These are phyloP conservation scores for Chondrus crispus DNA, from an alignment of 23 red algal species.

Conservation along the genomic window DNA sequence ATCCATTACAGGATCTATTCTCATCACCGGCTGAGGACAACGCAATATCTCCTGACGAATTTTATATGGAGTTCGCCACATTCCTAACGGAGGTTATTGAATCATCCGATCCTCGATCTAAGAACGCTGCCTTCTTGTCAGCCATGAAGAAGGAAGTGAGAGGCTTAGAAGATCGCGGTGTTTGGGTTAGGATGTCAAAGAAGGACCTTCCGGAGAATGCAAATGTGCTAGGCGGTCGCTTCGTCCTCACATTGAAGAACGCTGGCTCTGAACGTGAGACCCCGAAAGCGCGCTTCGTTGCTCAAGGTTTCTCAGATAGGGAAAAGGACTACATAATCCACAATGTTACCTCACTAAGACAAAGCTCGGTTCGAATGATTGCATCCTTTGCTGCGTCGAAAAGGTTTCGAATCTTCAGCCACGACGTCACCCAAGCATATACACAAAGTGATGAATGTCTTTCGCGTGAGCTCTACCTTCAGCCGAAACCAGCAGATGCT, in stretches of 20 bases:
- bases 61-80: no score
- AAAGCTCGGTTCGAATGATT: not conserved
- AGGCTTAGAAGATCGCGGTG: not conserved
- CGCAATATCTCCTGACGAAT: no score
- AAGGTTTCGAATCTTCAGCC: not conserved
- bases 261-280: not conserved
- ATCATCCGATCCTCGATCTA: not conserved
- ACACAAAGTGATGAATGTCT: not conserved
- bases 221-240: not conserved
- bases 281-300: not conserved
- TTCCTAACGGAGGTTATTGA: not conserved
- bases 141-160: not conserved
- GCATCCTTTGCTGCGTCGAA: not conserved
- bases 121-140: not conserved
- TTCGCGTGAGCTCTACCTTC: not conserved
- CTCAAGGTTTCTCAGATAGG: not conserved
- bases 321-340: not conserved
- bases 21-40: no score
- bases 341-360: not conserved
- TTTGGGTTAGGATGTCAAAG: not conserved
- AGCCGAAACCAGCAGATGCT: not conserved
- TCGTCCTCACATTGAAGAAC: not conserved
- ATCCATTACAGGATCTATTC: no score
- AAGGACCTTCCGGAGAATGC: not conserved
- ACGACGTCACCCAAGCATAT: constrained; percentile 7